Evolutionary conservation across 1,284 basidiomycete genomes (phyloP).

Genomic region (Papiliotrema nemorosa): DNA sequence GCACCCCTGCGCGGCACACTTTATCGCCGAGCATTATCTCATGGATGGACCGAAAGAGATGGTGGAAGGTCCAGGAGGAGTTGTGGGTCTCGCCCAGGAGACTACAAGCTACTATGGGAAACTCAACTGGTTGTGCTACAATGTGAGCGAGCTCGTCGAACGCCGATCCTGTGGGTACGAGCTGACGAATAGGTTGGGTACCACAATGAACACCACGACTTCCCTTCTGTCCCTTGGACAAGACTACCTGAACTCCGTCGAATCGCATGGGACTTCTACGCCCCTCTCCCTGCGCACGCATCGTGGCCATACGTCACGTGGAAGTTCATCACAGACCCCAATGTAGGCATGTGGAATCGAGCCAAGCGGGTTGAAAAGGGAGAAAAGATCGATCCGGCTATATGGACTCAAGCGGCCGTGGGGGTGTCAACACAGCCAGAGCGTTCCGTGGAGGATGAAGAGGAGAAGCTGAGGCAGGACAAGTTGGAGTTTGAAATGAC

Average conservation of each 20-base stretch:
- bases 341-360: slow-evolving; percentile 65
- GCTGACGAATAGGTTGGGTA: slow-evolving; percentile 72
- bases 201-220: slow-evolving; percentile 99
- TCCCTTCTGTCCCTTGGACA: slow-evolving; percentile 94
- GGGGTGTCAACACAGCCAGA: too few relatives aligned
- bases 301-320: slow-evolving; percentile 93
- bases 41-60: slow-evolving; percentile 66
- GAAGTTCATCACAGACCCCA: slow-evolving; percentile 85
- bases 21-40: slow-evolving; percentile 94
- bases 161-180: not conserved
- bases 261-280: slow-evolving; percentile 91
- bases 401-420: slow-evolving; percentile 23
- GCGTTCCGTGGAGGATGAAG: not conserved
- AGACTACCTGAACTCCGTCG: slow-evolving; percentile 76
- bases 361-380: slow-evolving; percentile 50
- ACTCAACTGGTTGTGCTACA: slow-evolving; percentile 89
- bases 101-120: slow-evolving; percentile 96
- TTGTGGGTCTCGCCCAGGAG: slow-evolving; percentile 61
- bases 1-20: slow-evolving; percentile 94
- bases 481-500: slow-evolving; percentile 19
- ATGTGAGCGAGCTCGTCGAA: slow-evolving; percentile 57
- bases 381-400: slow-evolving; percentile 33
- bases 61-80: slow-evolving; percentile 11
- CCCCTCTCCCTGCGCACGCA: slow-evolving; percentile 76
- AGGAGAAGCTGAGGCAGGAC: slow-evolving; percentile 3